phyloP scores from a whole-genome alignment of 2,329 filamentous ascomycete genomes.

The Penicillium sp. region DNA sequence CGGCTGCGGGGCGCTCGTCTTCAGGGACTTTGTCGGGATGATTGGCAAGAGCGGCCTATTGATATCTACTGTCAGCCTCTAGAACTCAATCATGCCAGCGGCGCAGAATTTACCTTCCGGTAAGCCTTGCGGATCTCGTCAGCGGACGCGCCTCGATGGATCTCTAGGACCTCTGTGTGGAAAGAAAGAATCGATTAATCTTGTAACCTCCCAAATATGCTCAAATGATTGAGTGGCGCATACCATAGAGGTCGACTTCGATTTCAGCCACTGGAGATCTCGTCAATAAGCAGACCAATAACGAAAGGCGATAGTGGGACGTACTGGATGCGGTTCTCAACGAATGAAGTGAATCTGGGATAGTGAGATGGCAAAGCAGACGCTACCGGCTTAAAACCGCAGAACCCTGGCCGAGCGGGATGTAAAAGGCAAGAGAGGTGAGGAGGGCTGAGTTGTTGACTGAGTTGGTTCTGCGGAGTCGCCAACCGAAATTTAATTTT shows the following conservation, averaged over 20 bases:
- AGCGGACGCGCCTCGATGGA: constrained; percentile 70
- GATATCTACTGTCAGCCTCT: constrained; percentile 8
- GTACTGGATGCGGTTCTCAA: constrained; percentile 8
- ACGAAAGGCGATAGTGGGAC: not conserved
- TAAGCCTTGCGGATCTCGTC: constrained; percentile 94
- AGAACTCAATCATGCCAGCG: not conserved
- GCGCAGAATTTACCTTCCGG: constrained; percentile 69
- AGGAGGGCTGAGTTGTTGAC: constrained; percentile 9
- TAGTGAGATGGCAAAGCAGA: not conserved
- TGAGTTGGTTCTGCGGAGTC: constrained; percentile 18
- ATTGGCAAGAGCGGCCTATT: constrained; percentile 77
- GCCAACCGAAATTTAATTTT: constrained; percentile 28
- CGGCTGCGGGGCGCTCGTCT: constrained; percentile 78
- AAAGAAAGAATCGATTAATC: constrained; percentile 9
- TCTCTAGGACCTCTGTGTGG: constrained; percentile 71
- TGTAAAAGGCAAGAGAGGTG: not conserved
- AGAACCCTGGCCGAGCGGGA: not conserved
- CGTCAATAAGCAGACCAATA: constrained; percentile 21
- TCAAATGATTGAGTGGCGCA: constrained; percentile 17
- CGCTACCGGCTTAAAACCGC: not conserved
- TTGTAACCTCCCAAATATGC: not conserved
- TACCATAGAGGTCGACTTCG: constrained; percentile 64
- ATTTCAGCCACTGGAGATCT: constrained; percentile 33
- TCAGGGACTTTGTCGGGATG: constrained; percentile 96
- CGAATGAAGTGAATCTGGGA: not conserved